These are phyloP conservation scores for Geotrichum armillariae DNA, from an alignment of 1,139 yeast species.

Conservation along the genomic window DNA sequence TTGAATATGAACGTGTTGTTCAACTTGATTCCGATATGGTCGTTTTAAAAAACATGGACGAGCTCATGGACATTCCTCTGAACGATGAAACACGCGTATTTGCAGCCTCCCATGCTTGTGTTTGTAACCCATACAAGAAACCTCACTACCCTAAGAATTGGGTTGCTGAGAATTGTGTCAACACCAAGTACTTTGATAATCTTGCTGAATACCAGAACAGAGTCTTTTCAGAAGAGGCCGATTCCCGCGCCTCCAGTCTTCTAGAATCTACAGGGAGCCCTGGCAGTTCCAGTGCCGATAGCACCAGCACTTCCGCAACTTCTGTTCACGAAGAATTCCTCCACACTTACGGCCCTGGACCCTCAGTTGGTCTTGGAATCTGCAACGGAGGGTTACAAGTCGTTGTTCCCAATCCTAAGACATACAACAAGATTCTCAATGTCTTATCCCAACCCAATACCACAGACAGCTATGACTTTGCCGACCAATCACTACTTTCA, in stretches of 20 bases:
- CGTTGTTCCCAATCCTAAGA: conserved; percentile 43
- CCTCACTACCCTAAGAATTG: conserved; percentile 55
- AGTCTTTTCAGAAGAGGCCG: not conserved
- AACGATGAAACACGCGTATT: conserved; percentile 39
- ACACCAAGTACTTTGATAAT: conserved; percentile 41
- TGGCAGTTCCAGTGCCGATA: not conserved
- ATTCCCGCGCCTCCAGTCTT: not conserved
- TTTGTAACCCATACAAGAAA: conserved; percentile 53
- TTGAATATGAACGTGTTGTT: conserved; percentile 50
- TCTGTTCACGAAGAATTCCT: conserved; percentile 26
- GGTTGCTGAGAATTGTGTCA: conserved; percentile 51
- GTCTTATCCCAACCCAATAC: conserved; percentile 41
- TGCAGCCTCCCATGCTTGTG: conserved; percentile 62
- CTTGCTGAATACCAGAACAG: conserved; percentile 9
- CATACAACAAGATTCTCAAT: conserved; percentile 42
- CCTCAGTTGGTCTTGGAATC: conserved; percentile 44
- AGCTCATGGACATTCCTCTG: conserved; percentile 46
- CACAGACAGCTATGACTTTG: conserved; percentile 49
- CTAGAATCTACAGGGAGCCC: not conserved
- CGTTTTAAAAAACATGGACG: conserved; percentile 55
- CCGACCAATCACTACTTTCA: conserved; percentile 56
- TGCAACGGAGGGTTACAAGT: conserved; percentile 58
- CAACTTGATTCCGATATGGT: conserved; percentile 60
- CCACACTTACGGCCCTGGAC: conserved; percentile 46
- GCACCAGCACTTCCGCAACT: not conserved